Evolutionary conservation across 2,329 filamentous ascomycete species (phyloP), one percentile per base, ranked within the genome.

Genomic region (Didymellaceae sp.): DNA sequence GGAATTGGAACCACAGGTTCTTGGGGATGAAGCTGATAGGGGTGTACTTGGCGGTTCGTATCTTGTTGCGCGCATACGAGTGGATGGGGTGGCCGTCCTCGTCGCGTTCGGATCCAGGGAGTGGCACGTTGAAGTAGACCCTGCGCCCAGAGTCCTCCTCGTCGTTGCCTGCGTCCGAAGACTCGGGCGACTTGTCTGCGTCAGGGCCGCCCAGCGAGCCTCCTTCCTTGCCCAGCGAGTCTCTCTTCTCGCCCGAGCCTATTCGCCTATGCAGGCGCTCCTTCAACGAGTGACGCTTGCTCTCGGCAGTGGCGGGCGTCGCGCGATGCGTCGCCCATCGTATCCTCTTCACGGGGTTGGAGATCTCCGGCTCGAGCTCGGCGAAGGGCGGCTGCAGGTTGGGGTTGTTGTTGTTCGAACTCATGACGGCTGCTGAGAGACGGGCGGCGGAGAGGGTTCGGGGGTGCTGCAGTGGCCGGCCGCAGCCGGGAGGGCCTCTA

Each of bases 1-100:
- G 93, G 71, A 99, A 97, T 75, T 99, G 95, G 59, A 96, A 90
- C 86, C 88, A 99, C 68, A 99, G 71, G 75, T 99, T 97, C 78
- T 97, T 97, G 11, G 94, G 94, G 21, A 99, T 75, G 75, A 99
- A 99, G 53, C 90, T 96, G 57, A 99, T 75, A 7, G 95, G 88
- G 6, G 94, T 99, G 74, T 99, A 99, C 76, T 97, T 99, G 52
- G 94, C 90, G 3, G 94, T 99, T 63, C 95, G 84, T 72, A 99
- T 96, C 81, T 99, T 99, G 80, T 99, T 99, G 61, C 93, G 83
- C 39, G 89, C 82, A 73, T 88, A 99, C 17, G 83, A 78, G 49
- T 83, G 80, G 45, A 79, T 72, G 2, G 91, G 89, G 52, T 85
- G 81, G 26, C 92, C 94, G 37, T 96, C 86, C 55, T 94, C 89